Conservation (phyloP, 257 asterid species). For the Leonotis leonurus region DNA sequence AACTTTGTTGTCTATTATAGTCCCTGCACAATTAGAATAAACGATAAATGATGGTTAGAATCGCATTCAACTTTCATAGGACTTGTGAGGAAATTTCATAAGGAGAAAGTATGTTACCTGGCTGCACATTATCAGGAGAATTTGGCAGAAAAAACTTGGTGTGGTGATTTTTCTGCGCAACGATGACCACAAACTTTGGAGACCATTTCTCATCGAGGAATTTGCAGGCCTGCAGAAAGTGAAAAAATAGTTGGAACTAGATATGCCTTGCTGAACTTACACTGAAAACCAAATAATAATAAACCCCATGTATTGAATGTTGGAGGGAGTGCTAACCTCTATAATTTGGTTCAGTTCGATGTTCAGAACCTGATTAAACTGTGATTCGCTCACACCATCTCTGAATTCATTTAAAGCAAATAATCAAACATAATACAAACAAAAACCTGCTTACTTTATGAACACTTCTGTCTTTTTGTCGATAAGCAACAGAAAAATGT, state of each 20-base stretch:
- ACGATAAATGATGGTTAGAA: not conserved
- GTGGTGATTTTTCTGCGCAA: conserved; percentile 93
- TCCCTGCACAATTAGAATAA: conserved; percentile 47
- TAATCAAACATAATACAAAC: not conserved
- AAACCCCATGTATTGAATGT: not conserved
- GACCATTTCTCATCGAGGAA: conserved; percentile 71
- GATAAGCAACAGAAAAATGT: not conserved
- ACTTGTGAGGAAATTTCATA: too few relatives aligned
- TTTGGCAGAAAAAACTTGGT: conserved; percentile 76
- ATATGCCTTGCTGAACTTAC: too few relatives aligned
- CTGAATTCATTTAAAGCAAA: conserved; percentile 27
- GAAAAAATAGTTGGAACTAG: too few relatives aligned
- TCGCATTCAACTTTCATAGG: not conserved
- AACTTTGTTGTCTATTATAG: conserved; percentile 70
- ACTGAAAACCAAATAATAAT: not conserved
- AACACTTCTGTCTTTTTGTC: not conserved
- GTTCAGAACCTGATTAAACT: conserved; percentile 79
- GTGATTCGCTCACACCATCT: conserved; percentile 92
- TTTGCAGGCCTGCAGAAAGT: conserved; percentile 66
- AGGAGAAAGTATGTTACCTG: conserved; percentile 39
- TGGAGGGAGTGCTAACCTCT: conserved; percentile 41
- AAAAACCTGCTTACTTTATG: not conserved
- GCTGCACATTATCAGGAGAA: conserved; percentile 82
- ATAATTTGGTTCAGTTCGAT: conserved; percentile 70
- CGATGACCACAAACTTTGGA: conserved; percentile 74